These are phyloP conservation scores for Leptographium wingfieldii DNA, from an alignment of 2,329 filamentous ascomycete genomes.

Conservation along the genomic window DNA sequence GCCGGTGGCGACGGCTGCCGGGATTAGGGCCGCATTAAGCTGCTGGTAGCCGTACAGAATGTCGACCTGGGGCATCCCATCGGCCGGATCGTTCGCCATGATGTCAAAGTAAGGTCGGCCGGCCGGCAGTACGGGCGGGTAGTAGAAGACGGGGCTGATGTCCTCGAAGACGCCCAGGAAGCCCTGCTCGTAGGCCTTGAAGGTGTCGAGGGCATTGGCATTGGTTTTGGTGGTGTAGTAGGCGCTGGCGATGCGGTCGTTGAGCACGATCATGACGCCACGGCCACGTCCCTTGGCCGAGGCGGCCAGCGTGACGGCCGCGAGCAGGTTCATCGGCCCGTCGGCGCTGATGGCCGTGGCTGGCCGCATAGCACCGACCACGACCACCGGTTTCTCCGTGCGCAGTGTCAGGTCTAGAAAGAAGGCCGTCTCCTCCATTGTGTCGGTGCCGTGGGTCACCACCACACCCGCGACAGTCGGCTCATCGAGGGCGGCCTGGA, in stretches of 20 bases:
- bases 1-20: constrained; percentile 33
- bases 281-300: constrained; percentile 31
- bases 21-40: constrained; percentile 33
- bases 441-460: constrained; percentile 54
- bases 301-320: constrained; percentile 44
- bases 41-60: constrained; percentile 44
- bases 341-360: constrained; percentile 51
- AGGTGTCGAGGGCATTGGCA: constrained; percentile 50
- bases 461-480: constrained; percentile 31
- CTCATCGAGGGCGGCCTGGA: constrained; percentile 25
- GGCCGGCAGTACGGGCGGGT: constrained; percentile 33
- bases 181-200: constrained; percentile 43
- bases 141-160: constrained; percentile 48
- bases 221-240: constrained; percentile 50
- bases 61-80: constrained; percentile 38
- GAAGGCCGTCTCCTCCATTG: constrained; percentile 50
- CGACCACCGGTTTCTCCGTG: constrained; percentile 44
- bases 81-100: constrained; percentile 12
- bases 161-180: constrained; percentile 46
- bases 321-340: constrained; percentile 45
- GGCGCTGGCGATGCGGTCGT: constrained; percentile 46
- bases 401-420: constrained; percentile 46
- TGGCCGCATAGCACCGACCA: constrained; percentile 51
- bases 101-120: constrained; percentile 32
- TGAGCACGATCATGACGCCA: constrained; percentile 47